Conservation (phyloP, 2,329 filamentous ascomycete species). For the Peltaster fructicola region DNA sequence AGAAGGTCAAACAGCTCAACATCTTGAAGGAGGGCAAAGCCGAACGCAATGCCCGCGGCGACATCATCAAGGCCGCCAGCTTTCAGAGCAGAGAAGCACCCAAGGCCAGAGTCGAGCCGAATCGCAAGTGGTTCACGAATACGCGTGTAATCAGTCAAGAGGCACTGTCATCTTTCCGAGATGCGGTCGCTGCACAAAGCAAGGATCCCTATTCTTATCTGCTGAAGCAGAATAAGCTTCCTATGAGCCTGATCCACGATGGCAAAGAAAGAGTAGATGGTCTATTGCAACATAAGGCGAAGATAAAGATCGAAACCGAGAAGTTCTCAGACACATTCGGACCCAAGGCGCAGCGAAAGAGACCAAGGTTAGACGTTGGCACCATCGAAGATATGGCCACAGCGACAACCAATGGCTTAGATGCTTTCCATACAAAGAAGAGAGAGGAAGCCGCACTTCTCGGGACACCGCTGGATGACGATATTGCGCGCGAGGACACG, state of each 20-base stretch:
- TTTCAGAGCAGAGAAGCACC: slow-evolving; percentile 74
- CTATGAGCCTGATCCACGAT: slow-evolving; percentile 84
- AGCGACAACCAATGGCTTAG: slow-evolving; percentile 62
- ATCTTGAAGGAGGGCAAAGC: slow-evolving; percentile 80
- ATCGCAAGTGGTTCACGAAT: slow-evolving; percentile 96
- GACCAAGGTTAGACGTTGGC: slow-evolving; percentile 73
- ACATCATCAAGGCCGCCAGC: slow-evolving; percentile 66
- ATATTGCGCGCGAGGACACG: slow-evolving; percentile 3
- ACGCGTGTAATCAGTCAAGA: slow-evolving; percentile 82
- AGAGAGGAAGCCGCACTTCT: slow-evolving; percentile 47
- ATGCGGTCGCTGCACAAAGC: slow-evolving; percentile 79
- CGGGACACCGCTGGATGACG: slow-evolving; percentile 3
- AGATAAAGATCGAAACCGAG: slow-evolving; percentile 76
- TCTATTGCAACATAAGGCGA: slow-evolving; percentile 79
- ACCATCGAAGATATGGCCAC: slow-evolving; percentile 68
- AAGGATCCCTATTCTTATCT: slow-evolving; percentile 85
- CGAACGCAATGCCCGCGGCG: slow-evolving; percentile 62
- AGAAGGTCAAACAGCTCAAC: slow-evolving; percentile 76
- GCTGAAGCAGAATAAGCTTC: slow-evolving; percentile 93
- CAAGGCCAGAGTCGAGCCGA: slow-evolving; percentile 77
- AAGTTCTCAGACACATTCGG: slow-evolving; percentile 85
- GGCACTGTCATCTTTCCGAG: slow-evolving; percentile 68
- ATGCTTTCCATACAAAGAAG: slow-evolving; percentile 60
- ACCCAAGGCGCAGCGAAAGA: slow-evolving; percentile 80
- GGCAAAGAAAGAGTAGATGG: slow-evolving; percentile 49